Evolutionary conservation across 768 basidiomycete genomes (phyloP).

Genomic region (Nevesoporus exiguus): DNA sequence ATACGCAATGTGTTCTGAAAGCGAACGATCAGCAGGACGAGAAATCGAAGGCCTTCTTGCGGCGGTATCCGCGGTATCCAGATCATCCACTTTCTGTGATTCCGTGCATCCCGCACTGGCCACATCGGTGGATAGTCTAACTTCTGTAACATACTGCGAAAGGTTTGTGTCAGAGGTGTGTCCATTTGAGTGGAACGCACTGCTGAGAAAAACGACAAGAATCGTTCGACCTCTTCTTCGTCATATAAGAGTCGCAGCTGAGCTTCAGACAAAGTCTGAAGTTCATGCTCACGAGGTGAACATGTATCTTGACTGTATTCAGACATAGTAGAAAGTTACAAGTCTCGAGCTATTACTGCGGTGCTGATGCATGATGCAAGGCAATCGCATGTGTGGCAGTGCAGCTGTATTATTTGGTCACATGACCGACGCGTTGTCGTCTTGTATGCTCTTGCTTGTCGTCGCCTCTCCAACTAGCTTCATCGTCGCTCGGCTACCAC

Average conservation of each 20-base stretch:
- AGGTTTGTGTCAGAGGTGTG: neutral
- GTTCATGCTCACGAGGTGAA: neutral
- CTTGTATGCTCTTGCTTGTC: constrained; percentile 21
- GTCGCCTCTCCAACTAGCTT: neutral
- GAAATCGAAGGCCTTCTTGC: neutral
- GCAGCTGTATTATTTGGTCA: constrained; percentile 12
- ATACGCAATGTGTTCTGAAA: constrained; percentile 26
- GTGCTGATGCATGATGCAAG: neutral
- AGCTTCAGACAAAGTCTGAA: constrained; percentile 42
- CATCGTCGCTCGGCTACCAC: neutral
- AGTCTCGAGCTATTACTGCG: no score
- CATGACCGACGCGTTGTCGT: constrained; percentile 28
- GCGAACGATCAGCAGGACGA: constrained; percentile 16
- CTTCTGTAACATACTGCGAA: constrained; percentile 58
- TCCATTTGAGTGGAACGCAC: constrained; percentile 36
- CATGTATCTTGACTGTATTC: constrained; percentile 1
- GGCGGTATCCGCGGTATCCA: neutral
- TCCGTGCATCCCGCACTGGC: constrained; percentile 26
- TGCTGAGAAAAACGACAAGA: constrained; percentile 56
- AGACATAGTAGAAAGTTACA: no score
- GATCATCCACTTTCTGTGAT: neutral
- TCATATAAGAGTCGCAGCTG: constrained; percentile 59
- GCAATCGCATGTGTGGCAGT: neutral
- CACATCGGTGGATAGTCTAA: constrained; percentile 34
- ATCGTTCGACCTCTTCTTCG: constrained; percentile 60